phyloP scores from a whole-genome alignment of 306 rosid species.

The Prunus armeniaca region DNA sequence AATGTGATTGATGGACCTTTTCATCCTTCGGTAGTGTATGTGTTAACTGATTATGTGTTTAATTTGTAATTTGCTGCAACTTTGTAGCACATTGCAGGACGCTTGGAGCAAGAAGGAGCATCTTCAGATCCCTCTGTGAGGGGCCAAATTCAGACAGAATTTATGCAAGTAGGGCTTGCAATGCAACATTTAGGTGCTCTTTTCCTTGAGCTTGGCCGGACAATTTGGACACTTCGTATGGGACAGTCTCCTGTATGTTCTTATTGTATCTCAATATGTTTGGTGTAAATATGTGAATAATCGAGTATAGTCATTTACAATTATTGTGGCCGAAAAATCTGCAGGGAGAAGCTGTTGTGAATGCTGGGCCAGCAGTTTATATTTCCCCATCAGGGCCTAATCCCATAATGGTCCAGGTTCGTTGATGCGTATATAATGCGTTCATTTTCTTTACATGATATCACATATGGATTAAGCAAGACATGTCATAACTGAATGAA shows the following conservation, averaged over 20 bases:
- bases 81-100: constrained; percentile 87
- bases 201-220: constrained; percentile 95
- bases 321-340: constrained; percentile 16
- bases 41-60: constrained; percentile 28
- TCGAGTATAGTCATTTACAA: constrained; percentile 5
- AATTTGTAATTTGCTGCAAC: constrained; percentile 44
- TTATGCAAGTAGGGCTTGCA: constrained; percentile 69
- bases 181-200: constrained; percentile 91
- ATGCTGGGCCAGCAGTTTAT: constrained; percentile 96
- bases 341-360: constrained; percentile 80
- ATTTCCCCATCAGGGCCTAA: constrained; percentile 94
- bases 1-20: background rate
- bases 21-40: background rate
- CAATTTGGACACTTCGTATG: constrained; percentile 87
- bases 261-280: constrained; percentile 20
- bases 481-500: background rate
- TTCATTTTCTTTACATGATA: background rate
- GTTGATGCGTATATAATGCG: constrained; percentile 24
- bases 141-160: constrained; percentile 76
- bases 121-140: constrained; percentile 57
- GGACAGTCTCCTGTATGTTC: constrained; percentile 81
- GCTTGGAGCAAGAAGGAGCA: constrained; percentile 71
- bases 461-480: background rate
- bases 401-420: constrained; percentile 98
- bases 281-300: constrained; percentile 13